Base-by-base conservation (phyloP, 148 eudicot genomes). In the Dianthus caryophyllus region DNA sequence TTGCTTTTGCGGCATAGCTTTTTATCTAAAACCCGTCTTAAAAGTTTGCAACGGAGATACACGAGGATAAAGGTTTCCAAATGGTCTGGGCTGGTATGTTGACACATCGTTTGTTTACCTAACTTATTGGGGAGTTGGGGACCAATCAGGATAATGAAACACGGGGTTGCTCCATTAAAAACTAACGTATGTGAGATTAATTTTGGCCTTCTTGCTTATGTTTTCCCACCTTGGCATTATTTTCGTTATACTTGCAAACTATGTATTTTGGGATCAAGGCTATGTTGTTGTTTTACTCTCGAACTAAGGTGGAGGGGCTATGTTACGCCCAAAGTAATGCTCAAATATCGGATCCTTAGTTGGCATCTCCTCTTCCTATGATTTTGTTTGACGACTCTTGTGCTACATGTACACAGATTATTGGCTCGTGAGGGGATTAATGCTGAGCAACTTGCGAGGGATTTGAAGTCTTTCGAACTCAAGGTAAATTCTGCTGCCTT, bases 401-500 rank as follows among this genome's bases (percentile, higher is more conserved):
- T 21, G 73, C 66, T 58, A 62, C 44, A 36, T 70, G 15, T 75
- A 47, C 60, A 56, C 81, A 92, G 98, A 78, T 78, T 92, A 71
- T 76, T 92, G 72, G 98, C 98, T 44, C 96, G 98, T 41, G 98
- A 92, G 76, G 98, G 98, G 51, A 82, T 92, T 66, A 92, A 89
- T 46, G 98, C 98, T 16, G 98, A 92, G 76, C 98, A 92, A 67
- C 98, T 92, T 67, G 89, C 98, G 25, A 88, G 98, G 56, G 96
- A 85, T 80, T 81, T 92, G 46, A 92, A 92, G 77, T 92, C 96
- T 6, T 92, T 92, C 55, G 96, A 92, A 73, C 75, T 92, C 48
- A 92, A 92, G 94, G 98, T 92, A 75, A 33, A 71, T 63, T 54
- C 33, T 24, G 46, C 44, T 27, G 17, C 33, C 14, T 30, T 57